phyloP scores from a whole-genome alignment of 345 rosid species.

The Syzygium grande region DNA sequence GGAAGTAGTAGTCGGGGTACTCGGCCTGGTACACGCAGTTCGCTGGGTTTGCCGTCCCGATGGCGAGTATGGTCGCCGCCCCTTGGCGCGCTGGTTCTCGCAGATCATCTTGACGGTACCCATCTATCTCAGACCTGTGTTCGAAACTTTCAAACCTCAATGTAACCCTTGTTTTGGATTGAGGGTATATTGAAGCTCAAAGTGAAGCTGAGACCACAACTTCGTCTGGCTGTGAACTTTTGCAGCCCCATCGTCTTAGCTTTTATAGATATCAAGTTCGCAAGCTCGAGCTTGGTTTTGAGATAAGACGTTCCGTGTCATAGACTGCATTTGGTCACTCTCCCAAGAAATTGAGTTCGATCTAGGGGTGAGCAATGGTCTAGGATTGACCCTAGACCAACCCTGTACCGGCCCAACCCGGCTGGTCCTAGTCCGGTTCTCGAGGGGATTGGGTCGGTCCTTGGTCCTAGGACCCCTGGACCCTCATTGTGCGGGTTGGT shows the following conservation, averaged over 20 bases:
- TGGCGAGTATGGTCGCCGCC: slow-evolving; percentile 10
- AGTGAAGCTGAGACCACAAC: not conserved
- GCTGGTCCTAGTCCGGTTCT: too few species aligned
- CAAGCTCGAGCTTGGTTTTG: not conserved
- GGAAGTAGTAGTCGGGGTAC: slow-evolving; percentile 5
- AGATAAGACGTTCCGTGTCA: not conserved
- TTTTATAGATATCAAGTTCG: not conserved
- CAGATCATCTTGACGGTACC: not conserved
- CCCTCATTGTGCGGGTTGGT: too few species aligned
- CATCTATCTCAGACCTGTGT: not conserved
- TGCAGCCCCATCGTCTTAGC: not conserved
- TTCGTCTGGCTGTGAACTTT: not conserved
- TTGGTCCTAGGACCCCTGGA: too few species aligned
- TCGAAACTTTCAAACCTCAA: not conserved
- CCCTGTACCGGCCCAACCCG: too few species aligned
- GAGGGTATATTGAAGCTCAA: not conserved
- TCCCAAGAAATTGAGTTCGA: too few species aligned
- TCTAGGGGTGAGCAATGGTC: too few species aligned
- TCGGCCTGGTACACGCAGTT: not conserved
- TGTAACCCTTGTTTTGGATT: not conserved
- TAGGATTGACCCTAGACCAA: too few species aligned
- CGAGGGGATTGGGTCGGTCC: too few species aligned
- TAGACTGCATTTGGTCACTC: too few species aligned
- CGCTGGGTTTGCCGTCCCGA: slow-evolving; percentile 10
- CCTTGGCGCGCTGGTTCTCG: not conserved